Percentiles rank a stretch among this genome's conserved stretches.
These are phyloP conservation scores for Lasiosphaeriaceae sp. DNA, from an alignment of 495 filamentous ascomycete genomes.

Conservation along the genomic window DNA sequence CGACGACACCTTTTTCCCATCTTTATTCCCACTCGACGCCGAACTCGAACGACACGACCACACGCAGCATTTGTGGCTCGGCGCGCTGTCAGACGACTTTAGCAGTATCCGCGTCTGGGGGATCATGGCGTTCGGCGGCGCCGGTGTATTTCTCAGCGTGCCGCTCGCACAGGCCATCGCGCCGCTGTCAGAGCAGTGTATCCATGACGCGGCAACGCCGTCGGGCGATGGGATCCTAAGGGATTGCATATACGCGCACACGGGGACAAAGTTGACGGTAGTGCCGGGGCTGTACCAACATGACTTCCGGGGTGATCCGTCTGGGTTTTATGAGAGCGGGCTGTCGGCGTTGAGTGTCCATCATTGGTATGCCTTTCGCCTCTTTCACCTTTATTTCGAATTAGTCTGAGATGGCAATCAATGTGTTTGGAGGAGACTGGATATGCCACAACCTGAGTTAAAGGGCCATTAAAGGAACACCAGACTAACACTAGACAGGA, in stretches of 20 bases:
- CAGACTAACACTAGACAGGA: slow-evolving; percentile 23
- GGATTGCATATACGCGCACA: slow-evolving; percentile 58
- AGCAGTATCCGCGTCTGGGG: slow-evolving; percentile 57
- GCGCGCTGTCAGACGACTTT: slow-evolving; percentile 61
- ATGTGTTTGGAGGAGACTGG: too few species aligned
- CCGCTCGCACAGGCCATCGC: slow-evolving; percentile 54
- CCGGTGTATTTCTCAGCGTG: slow-evolving; percentile 61
- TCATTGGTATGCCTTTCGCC: slow-evolving; percentile 40
- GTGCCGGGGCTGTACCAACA: slow-evolving; percentile 60
- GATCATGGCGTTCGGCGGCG: slow-evolving; percentile 65
- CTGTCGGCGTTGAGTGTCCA: slow-evolving; percentile 56
- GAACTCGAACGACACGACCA: slow-evolving; percentile 45
- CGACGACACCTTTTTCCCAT: slow-evolving; percentile 72
- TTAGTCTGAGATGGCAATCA: too few species aligned
- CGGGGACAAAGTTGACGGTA: slow-evolving; percentile 52
- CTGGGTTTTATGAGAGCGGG: slow-evolving; percentile 62
- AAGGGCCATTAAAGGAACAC: too few species aligned
- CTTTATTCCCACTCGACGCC: slow-evolving; percentile 53
- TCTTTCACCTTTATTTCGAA: too few species aligned
- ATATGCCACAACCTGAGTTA: too few species aligned
- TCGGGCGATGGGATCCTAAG: slow-evolving; percentile 59
- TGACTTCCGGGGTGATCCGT: slow-evolving; percentile 56
- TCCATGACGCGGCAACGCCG: slow-evolving; percentile 44
- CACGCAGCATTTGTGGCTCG: slow-evolving; percentile 53
- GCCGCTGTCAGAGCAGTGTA: slow-evolving; percentile 52